Evolutionary conservation across 73 alveolate species (phyloP), one percentile per base, ranked within the genome.

Genomic region (Tetrahymena thermophila): DNA sequence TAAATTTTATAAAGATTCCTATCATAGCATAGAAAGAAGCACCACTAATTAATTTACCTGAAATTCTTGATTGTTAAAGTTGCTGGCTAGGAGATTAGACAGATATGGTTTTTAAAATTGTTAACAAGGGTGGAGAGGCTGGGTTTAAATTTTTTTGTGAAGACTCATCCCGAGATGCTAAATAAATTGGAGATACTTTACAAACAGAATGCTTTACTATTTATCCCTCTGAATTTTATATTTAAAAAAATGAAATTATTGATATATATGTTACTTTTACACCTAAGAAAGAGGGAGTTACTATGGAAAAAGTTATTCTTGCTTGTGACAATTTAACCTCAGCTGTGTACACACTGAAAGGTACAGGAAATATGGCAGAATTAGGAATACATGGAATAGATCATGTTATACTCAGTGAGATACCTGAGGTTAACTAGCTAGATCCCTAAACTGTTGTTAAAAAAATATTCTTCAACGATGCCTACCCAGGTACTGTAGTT

Each of bases 81-180:
- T 98, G 99, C 57, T 97, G 99, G 98, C 93, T 98, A 13, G 99
- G 99, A 31, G 99, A 98, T 96, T 96, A 98, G 95, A 98, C 97
- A 58, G 99, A 98, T 94, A 98, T 97, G 96, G 98, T 97, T 93
- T 98, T 98, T 96, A 97, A 98, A 89, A 98, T 99, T 94, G 97
- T 96, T 93, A 99, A 99, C 94, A 98, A 99, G 83, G 99, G 99
- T 28, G 99, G 99, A 7, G 99, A 99, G 96, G 99, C 99, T 19
- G 99, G 99, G 38, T 99, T 98, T 96, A 98, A 98, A 94, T 99
- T 99, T 96, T 98, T 98, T 97, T 98, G 98, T 56, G 99, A 98
- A 85, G 97, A 96, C 93, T 98, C 96, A 94, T 98, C 98, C 93
- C 99, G 98, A 43, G 97, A 96, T 89, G 84, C 89, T 8, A 71